Conservation (phyloP, 1,284 basidiomycete genomes). For the Papiliotrema flavescens region DNA sequence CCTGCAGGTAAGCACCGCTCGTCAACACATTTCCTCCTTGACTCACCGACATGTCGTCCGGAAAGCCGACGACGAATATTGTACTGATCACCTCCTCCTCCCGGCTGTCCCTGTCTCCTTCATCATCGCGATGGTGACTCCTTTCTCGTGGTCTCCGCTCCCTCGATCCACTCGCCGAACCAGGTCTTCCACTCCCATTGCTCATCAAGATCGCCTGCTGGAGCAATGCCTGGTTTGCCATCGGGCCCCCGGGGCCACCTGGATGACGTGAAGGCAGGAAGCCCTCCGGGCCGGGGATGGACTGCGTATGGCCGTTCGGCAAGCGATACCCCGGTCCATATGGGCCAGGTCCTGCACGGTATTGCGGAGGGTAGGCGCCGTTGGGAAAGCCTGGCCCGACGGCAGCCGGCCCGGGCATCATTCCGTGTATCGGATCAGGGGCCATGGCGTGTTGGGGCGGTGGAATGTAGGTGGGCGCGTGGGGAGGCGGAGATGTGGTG, state of each 20-base stretch:
- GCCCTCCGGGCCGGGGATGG: background rate
- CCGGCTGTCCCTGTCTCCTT: conserved; percentile 27
- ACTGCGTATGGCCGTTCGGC: background rate
- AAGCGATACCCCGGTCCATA: background rate
- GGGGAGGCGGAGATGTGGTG: conserved; percentile 42
- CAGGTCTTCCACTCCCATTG: conserved; percentile 8
- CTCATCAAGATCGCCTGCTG: conserved; percentile 6
- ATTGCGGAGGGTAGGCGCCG: background rate
- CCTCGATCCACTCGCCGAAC: conserved; percentile 4
- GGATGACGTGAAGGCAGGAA: background rate
- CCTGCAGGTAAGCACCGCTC: conserved; percentile 53
- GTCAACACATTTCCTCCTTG: background rate
- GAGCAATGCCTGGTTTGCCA: background rate
- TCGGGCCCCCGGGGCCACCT: background rate
- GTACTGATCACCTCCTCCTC: conserved; percentile 89
- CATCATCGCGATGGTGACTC: conserved; percentile 8
- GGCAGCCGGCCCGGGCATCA: background rate
- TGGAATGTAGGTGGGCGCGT: conserved; percentile 40
- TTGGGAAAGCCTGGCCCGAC: background rate
- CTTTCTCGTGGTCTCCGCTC: conserved; percentile 16
- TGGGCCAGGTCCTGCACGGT: background rate
- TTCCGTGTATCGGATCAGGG: conserved; percentile 40
- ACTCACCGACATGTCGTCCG: conserved; percentile 94
- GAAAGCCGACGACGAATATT: conserved; percentile 97
- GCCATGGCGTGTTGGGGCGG: conserved; percentile 46